Evolutionary conservation across 2,329 filamentous ascomycete species (phyloP).

Genomic region (Mollisia scopiformis): DNA sequence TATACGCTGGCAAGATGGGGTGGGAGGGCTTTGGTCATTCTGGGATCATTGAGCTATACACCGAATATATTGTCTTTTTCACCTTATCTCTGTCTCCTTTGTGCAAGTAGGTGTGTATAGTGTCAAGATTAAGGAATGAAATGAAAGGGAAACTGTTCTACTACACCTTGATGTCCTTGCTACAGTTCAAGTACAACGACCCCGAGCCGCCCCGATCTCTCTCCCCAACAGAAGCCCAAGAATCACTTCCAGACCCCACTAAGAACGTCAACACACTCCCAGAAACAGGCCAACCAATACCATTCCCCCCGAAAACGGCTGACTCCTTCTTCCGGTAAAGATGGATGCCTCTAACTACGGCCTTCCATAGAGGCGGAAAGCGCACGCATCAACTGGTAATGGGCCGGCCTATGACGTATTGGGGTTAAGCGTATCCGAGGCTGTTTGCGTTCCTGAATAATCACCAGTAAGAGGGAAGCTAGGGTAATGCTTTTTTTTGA

Average conservation of each 20-base stretch:
- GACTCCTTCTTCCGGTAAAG: background rate
- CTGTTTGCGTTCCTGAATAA: background rate
- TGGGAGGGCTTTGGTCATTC: conserved; percentile 24
- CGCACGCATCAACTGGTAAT: background rate
- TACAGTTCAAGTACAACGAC: background rate
- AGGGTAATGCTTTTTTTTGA: background rate
- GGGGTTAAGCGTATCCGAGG: background rate
- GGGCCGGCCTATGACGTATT: background rate
- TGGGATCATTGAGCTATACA: conserved; percentile 11
- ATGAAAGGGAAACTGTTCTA: conserved; percentile 11
- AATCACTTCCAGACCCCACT: background rate
- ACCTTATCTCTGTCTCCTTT: background rate
- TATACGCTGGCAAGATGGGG: conserved; percentile 29
- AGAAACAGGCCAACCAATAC: background rate
- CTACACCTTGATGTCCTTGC: background rate
- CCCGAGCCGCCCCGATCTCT: background rate
- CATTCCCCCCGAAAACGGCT: background rate
- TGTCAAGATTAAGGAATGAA: conserved; percentile 15
- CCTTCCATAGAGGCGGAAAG: background rate
- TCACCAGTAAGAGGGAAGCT: background rate
- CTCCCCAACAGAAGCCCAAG: background rate
- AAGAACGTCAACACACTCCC: background rate
- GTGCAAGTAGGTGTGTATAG: conserved; percentile 4
- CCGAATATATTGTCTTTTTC: conserved; percentile 22
- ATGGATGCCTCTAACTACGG: background rate